Percentiles rank a stretch among this genome's conserved stretches.
Evolutionary conservation across 2,329 filamentous ascomycete genomes (phyloP).

Genomic region (Albophoma yamanashiensis): DNA sequence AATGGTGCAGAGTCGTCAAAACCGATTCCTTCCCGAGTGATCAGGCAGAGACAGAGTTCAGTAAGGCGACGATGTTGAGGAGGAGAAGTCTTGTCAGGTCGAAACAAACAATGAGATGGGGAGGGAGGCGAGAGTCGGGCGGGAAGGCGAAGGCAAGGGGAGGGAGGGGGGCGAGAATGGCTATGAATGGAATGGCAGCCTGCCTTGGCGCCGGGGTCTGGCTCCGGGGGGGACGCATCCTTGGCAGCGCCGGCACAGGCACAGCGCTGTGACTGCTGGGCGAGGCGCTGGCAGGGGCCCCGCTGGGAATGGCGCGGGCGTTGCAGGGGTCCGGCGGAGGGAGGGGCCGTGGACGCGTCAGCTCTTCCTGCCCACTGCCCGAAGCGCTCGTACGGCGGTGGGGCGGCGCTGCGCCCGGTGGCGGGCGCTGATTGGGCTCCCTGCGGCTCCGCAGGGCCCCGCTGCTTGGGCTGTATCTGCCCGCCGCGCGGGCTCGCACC

Average conservation of each 20-base stretch:
- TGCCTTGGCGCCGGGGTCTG: constrained; percentile 1
- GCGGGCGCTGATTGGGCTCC: background rate
- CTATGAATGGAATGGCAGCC: constrained; percentile 23
- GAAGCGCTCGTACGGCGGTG: background rate
- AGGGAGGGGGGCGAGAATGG: constrained; percentile 14
- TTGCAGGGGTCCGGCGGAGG: constrained; percentile 8
- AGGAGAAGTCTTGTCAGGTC: background rate
- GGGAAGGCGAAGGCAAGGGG: constrained; percentile 11
- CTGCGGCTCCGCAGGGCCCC: too few species aligned
- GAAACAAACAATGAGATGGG: constrained; percentile 4
- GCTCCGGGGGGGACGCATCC: constrained; percentile 1
- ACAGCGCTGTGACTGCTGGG: background rate
- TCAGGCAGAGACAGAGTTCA: background rate
- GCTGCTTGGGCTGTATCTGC: background rate
- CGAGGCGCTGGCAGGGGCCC: background rate
- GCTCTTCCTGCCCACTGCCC: constrained; percentile 7
- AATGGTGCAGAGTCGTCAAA: background rate
- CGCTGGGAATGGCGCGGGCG: constrained; percentile 3
- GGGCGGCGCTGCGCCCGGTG: background rate
- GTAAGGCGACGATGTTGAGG: background rate
- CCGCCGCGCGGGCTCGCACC: background rate
- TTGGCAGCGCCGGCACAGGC: background rate
- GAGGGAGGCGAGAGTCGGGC: constrained; percentile 10
- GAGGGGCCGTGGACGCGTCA: constrained; percentile 17
- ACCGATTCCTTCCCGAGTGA: background rate